Conservation (phyloP, 1,139 yeast genomes). For the Geotrichum cucujoidarum region DNA sequence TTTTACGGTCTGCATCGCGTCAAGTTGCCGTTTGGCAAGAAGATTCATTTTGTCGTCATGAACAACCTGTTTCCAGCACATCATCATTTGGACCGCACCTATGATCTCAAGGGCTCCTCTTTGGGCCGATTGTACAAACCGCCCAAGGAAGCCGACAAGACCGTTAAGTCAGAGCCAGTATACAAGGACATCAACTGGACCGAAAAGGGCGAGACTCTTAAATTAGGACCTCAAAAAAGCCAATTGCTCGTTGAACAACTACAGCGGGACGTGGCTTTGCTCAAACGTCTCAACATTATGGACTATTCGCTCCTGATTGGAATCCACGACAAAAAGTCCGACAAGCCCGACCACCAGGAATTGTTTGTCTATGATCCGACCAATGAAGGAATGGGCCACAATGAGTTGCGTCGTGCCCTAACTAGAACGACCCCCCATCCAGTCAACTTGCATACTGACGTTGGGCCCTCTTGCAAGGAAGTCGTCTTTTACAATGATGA, state of each 20-base stretch:
- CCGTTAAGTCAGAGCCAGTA: slow-evolving; percentile 34
- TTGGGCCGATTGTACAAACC: slow-evolving; percentile 56
- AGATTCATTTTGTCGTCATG: slow-evolving; percentile 93
- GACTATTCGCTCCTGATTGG: slow-evolving; percentile 90
- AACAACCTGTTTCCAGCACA: slow-evolving; percentile 94
- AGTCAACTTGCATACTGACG: background rate
- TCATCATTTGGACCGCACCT: slow-evolving; percentile 76
- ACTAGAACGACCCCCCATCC: slow-evolving; percentile 34
- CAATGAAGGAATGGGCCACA: slow-evolving; percentile 26
- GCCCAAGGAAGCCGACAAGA: slow-evolving; percentile 31
- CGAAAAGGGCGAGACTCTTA: slow-evolving; percentile 54
- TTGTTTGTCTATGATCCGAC: slow-evolving; percentile 39
- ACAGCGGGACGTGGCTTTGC: slow-evolving; percentile 63
- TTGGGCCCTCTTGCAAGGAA: slow-evolving; percentile 28
- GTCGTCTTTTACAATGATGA: slow-evolving; percentile 69
- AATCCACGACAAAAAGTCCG: slow-evolving; percentile 65
- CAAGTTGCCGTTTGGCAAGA: slow-evolving; percentile 79
- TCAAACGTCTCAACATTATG: slow-evolving; percentile 78
- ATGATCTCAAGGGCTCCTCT: slow-evolving; percentile 89
- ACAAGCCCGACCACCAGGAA: slow-evolving; percentile 44
- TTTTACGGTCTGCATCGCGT: slow-evolving; percentile 93
- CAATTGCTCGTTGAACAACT: slow-evolving; percentile 63
- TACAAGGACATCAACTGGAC: slow-evolving; percentile 87
- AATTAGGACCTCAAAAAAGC: slow-evolving; percentile 68
- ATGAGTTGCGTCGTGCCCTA: slow-evolving; percentile 32